phyloP scores from a whole-genome alignment of 108 stramenopile species.

The Cyclotella kingstonii region DNA sequence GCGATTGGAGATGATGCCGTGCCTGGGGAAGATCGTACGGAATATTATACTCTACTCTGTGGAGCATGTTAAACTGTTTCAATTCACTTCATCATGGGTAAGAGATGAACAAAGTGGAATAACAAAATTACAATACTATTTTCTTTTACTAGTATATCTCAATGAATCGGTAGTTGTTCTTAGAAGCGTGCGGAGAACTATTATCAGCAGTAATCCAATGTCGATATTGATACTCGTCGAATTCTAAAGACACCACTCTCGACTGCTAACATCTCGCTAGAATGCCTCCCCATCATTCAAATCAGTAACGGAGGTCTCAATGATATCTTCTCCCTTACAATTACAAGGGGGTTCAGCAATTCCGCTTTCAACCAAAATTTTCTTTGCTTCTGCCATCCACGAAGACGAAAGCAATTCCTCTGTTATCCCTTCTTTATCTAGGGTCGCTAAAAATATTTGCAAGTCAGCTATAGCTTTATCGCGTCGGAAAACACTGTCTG shows the following conservation, averaged over 20 bases:
- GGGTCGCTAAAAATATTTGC: constrained; percentile 36
- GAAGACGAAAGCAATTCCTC: constrained; percentile 21
- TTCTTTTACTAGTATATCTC: too few species aligned
- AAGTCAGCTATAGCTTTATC: constrained; percentile 62
- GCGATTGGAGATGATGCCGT: constrained; percentile 65
- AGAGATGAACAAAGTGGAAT: too few species aligned
- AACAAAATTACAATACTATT: too few species aligned
- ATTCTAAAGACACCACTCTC: background rate
- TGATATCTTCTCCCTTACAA: constrained; percentile 11
- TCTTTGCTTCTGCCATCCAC: constrained; percentile 42
- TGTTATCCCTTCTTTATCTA: constrained; percentile 19
- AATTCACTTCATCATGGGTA: too few species aligned
- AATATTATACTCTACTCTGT: constrained; percentile 61
- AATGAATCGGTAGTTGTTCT: too few species aligned
- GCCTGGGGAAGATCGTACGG: constrained; percentile 70
- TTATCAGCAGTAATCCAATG: background rate
- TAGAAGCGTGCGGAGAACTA: background rate
- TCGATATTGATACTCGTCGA: too few species aligned
- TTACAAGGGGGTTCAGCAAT: background rate
- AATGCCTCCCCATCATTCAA: constrained; percentile 42
- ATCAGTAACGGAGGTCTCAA: constrained; percentile 20
- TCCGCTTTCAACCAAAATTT: constrained; percentile 19
- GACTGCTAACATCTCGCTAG: too few species aligned
- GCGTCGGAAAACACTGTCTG: constrained; percentile 63
- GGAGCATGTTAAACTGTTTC: constrained; percentile 48